phyloP scores from a whole-genome alignment of 2,329 filamentous ascomycete species.

The Nemania sp. region DNA sequence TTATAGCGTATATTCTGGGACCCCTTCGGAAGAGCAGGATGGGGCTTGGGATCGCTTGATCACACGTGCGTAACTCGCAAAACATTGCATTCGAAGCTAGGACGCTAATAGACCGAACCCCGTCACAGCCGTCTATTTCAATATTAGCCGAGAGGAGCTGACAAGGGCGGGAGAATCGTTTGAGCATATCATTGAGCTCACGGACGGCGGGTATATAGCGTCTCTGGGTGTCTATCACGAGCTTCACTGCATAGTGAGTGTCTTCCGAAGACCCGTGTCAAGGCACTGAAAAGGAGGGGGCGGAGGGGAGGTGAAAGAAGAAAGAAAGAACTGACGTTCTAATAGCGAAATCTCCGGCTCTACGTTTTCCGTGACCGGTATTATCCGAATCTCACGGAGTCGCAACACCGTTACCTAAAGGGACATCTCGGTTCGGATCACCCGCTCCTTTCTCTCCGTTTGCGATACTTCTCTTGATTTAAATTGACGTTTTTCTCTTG shows the following conservation, averaged over 20 bases:
- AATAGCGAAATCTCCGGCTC: slow-evolving; percentile 32
- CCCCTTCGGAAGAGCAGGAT: slow-evolving; percentile 33
- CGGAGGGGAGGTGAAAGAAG: not conserved
- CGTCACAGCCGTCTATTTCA: slow-evolving; percentile 30
- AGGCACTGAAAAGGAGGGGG: not conserved
- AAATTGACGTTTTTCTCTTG: not conserved
- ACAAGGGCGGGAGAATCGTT: slow-evolving; percentile 27
- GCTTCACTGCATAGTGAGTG: slow-evolving; percentile 37
- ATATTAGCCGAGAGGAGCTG: slow-evolving; percentile 31
- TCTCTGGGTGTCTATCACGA: slow-evolving; percentile 36
- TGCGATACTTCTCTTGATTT: not conserved
- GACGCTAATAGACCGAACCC: slow-evolving; percentile 6
- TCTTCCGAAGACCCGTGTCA: not conserved
- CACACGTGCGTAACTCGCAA: slow-evolving; percentile 17
- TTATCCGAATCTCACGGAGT: slow-evolving; percentile 33
- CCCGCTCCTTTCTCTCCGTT: not conserved
- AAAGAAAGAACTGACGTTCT: not conserved
- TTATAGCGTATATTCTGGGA: slow-evolving; percentile 25
- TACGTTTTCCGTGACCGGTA: slow-evolving; percentile 35
- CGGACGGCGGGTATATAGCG: slow-evolving; percentile 29
- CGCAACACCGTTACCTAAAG: slow-evolving; percentile 28
- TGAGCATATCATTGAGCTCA: slow-evolving; percentile 26
- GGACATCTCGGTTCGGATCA: slow-evolving; percentile 29
- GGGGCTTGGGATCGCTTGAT: slow-evolving; percentile 34
- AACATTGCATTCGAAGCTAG: not conserved